A percentile compares a stretch with the other conserved stretches of the same genome.
phyloP scores from a whole-genome alignment of 306 rosid genomes.

The Biancaea sappan region DNA sequence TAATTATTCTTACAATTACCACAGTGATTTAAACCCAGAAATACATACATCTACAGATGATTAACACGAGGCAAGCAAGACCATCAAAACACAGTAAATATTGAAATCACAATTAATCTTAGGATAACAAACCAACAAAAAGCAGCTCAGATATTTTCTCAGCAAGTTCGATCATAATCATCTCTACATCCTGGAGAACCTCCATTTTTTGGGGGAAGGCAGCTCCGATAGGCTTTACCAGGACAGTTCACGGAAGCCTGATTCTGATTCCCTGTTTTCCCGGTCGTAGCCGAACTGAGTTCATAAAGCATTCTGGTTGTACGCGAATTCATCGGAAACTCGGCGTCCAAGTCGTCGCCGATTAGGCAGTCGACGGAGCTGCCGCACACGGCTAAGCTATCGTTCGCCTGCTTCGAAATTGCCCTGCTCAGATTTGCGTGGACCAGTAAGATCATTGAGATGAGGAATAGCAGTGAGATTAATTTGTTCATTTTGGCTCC shows the following conservation, averaged over 20 bases:
- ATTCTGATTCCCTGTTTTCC: not conserved
- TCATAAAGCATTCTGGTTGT: conserved; percentile 35
- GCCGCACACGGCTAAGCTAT: conserved; percentile 1
- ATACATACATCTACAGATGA: no score
- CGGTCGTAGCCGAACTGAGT: not conserved
- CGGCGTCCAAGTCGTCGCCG: conserved; percentile 24
- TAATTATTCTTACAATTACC: no score
- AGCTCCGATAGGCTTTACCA: conserved; percentile 18
- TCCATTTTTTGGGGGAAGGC: conserved; percentile 27
- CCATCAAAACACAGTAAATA: no score
- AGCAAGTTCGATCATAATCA: conserved; percentile 26
- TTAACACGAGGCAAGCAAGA: no score
- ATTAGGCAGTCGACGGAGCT: conserved; percentile 35
- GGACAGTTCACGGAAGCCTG: conserved; percentile 30
- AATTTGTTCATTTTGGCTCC: conserved; percentile 36
- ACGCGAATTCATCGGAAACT: conserved; percentile 35
- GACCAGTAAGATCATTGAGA: conserved; percentile 21
- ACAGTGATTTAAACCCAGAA: no score
- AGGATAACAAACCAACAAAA: not conserved
- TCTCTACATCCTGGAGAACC: conserved; percentile 9
- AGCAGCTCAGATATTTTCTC: not conserved
- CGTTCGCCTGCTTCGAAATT: conserved; percentile 11
- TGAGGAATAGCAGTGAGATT: conserved; percentile 14
- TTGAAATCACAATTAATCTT: not conserved
- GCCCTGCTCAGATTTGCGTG: conserved; percentile 14